Evolutionary conservation across 805 yeast genomes (phyloP).

Genomic region (Candida gorgasii): DNA sequence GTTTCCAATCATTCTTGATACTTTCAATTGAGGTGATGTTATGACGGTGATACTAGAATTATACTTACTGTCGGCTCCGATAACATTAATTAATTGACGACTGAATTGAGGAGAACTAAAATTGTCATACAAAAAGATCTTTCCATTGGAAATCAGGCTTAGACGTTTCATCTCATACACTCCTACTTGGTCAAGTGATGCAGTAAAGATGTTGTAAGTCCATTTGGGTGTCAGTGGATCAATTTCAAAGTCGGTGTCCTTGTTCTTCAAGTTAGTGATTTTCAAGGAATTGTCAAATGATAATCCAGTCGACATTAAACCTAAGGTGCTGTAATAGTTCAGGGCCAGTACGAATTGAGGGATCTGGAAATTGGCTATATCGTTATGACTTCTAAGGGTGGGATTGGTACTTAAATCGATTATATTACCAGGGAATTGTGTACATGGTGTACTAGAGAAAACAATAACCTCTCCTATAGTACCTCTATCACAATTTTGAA

Average conservation of each 20-base stretch:
- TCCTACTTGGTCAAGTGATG: conserved; percentile 44
- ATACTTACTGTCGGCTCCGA: conserved; percentile 4
- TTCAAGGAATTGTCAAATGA: conserved; percentile 19
- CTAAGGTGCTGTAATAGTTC: conserved; percentile 30
- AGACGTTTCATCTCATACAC: conserved; percentile 42
- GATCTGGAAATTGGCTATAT: conserved; percentile 30
- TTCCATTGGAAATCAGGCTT: conserved; percentile 34
- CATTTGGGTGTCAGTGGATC: conserved; percentile 23
- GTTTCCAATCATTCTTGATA: conserved; percentile 32
- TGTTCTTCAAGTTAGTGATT: conserved; percentile 18
- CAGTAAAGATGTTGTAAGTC: conserved; percentile 34
- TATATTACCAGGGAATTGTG: conserved; percentile 37
- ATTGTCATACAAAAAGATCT: conserved; percentile 28
- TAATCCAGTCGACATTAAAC: conserved; percentile 32
- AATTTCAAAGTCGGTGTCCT: conserved; percentile 24
- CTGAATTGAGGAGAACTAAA: conserved; percentile 23
- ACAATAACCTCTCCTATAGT: conserved; percentile 28
- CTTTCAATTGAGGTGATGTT: conserved; percentile 34
- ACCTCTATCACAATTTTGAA: conserved; percentile 19
- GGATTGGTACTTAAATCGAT: conserved; percentile 15
- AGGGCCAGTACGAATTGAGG: conserved; percentile 25
- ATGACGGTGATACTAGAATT: conserved; percentile 22
- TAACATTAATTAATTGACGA: conserved; percentile 1
- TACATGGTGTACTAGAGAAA: conserved; percentile 42
- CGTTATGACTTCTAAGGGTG: conserved; percentile 36